phyloP scores from a whole-genome alignment of 441 rosid genomes.

The Biscutella laevigata region DNA sequence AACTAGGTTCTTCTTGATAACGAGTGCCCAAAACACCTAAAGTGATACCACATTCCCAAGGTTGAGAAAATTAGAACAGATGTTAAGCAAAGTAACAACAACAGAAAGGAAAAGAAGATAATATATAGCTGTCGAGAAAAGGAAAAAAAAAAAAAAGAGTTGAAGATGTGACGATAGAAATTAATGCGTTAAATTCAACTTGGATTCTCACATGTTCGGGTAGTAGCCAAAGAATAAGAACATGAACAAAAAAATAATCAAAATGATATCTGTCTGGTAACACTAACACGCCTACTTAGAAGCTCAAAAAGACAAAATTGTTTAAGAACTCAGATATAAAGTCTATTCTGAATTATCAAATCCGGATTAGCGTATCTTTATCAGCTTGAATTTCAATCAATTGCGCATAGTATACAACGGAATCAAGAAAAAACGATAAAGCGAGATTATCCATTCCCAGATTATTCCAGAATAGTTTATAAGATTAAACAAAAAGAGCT shows the following conservation, averaged over 20 bases:
- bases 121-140: constrained; percentile 3
- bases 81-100: not conserved
- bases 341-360: not conserved
- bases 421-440: not conserved
- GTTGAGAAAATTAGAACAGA: not conserved
- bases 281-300: constrained; percentile 4
- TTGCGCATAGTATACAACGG: too few relatives aligned
- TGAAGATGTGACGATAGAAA: not conserved
- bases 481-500: not conserved
- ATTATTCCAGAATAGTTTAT: not conserved
- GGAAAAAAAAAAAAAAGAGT: not conserved
- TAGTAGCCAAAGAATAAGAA: not conserved
- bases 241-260: not conserved
- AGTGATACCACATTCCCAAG: constrained; percentile 14
- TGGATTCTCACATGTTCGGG: not conserved
- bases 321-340: constrained; percentile 3
- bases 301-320: not conserved
- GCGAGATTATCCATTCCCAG: not conserved
- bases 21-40: constrained; percentile 32
- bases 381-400: not conserved
- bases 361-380: not conserved
- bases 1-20: constrained; percentile 22
- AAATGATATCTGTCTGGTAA: not conserved
- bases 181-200: not conserved
- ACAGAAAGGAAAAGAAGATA: not conserved